Evolutionary conservation across 306 rosid species (phyloP).

Genomic region (Casuarina cunninghamiana): DNA sequence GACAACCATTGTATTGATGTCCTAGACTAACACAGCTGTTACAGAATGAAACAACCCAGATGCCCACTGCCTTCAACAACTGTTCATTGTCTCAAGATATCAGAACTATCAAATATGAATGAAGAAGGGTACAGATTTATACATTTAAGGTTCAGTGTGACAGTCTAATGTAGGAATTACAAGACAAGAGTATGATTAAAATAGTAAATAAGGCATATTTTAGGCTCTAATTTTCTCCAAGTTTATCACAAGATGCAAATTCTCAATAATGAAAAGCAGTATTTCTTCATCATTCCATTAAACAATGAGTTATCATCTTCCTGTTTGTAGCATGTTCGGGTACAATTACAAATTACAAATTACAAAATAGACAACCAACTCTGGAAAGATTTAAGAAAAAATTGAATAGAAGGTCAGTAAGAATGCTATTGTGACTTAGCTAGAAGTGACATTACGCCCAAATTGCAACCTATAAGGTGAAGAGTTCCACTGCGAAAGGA

Average conservation of each 20-base stretch:
- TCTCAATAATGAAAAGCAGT: neutral
- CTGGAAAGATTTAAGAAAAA: neutral
- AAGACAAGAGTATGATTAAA: neutral
- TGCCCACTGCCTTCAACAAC: neutral
- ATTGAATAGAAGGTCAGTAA: neutral
- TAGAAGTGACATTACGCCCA: neutral
- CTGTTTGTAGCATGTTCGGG: neutral
- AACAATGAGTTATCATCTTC: neutral
- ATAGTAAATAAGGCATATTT: neutral
- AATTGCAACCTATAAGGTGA: neutral
- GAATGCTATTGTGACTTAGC: neutral
- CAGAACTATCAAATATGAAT: neutral
- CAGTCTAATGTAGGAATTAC: neutral
- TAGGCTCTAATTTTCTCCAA: neutral
- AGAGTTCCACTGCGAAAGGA: constrained; percentile 10
- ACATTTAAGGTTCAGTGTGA: neutral
- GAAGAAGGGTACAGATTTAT: neutral
- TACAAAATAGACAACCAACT: neutral
- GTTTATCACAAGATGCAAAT: neutral
- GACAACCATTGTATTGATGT: neutral
- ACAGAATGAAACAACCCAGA: neutral
- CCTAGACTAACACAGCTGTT: neutral
- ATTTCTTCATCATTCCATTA: neutral
- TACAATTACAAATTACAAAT: neutral
- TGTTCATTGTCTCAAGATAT: neutral